A percentile compares a stretch with the other conserved stretches of the same genome.
These are phyloP conservation scores for Raffaelea arxii DNA, from an alignment of 2,329 filamentous ascomycete genomes.

Conservation along the genomic window DNA sequence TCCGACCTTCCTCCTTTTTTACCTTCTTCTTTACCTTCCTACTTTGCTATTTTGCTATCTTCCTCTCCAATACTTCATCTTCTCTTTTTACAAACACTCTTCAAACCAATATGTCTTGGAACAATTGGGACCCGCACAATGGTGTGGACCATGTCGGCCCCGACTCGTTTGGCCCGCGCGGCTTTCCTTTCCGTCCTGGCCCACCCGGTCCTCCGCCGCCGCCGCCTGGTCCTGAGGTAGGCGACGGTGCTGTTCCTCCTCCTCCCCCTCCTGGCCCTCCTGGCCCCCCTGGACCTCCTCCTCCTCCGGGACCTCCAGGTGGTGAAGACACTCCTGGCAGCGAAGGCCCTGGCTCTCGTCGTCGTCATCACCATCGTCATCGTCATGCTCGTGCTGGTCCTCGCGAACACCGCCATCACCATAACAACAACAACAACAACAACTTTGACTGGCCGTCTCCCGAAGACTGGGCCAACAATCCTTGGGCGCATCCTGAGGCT, in stretches of 20 bases:
- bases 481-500: background rate
- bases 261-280: background rate
- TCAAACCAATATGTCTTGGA: constrained; percentile 1
- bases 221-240: background rate
- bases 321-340: too few relatives aligned
- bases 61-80: background rate
- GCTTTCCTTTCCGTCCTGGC: background rate
- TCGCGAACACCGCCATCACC: background rate
- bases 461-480: background rate
- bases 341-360: background rate
- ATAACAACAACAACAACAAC: background rate
- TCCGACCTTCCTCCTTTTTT: background rate
- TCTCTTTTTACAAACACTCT: background rate
- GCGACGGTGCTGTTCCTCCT: background rate
- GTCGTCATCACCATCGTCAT: background rate
- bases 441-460: background rate
- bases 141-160: constrained; percentile 26
- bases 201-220: background rate
- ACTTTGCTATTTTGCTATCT: background rate
- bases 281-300: constrained; percentile 8
- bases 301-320: too few relatives aligned
- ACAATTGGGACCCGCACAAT: constrained; percentile 18
- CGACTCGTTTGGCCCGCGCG: constrained; percentile 8
- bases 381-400: background rate
- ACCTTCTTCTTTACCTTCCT: background rate